Conservation (phyloP, 2,329 filamentous ascomycete species). For the Penicillium corylophilum region DNA sequence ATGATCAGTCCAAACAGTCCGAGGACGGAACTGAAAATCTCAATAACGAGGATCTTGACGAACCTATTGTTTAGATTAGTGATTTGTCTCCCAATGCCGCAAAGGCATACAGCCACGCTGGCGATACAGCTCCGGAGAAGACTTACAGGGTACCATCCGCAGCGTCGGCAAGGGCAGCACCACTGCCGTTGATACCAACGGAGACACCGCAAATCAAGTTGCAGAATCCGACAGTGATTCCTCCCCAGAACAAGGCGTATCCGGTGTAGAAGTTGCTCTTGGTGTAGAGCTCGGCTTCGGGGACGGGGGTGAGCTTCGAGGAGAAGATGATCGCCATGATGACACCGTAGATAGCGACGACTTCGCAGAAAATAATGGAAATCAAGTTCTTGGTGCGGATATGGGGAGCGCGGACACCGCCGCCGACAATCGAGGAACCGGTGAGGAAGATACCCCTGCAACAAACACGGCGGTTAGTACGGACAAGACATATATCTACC, state of each 20-base stretch:
- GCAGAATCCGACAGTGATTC: conserved; percentile 89
- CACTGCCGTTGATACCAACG: conserved; percentile 96
- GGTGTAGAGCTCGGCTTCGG: conserved; percentile 65
- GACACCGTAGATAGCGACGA: conserved; percentile 99
- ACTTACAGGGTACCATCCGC: conserved; percentile 85
- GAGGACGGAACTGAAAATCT: conserved; percentile 97
- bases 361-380: conserved; percentile 99
- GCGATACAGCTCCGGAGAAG: not conserved
- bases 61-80: conserved; percentile 60
- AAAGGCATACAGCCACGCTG: not conserved
- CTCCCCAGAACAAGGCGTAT: conserved; percentile 93
- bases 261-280: conserved; percentile 88
- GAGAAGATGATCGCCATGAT: conserved; percentile 99
- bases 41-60: conserved; percentile 97
- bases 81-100: not conserved
- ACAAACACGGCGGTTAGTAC: conserved; percentile 12
- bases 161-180: conserved; percentile 92
- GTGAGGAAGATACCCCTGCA: conserved; percentile 97
- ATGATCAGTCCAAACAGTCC: conserved; percentile 96
- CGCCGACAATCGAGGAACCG: conserved; percentile 93
- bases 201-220: conserved; percentile 95
- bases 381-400: conserved; percentile 99
- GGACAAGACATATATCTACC: not conserved
- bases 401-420: conserved; percentile 91
- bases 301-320: conserved; percentile 71